A percentile compares a stretch with the other conserved stretches of the same genome.
Evolutionary conservation across 2,329 filamentous ascomycete species (phyloP).

Genomic region (Fusarium lateritium): DNA sequence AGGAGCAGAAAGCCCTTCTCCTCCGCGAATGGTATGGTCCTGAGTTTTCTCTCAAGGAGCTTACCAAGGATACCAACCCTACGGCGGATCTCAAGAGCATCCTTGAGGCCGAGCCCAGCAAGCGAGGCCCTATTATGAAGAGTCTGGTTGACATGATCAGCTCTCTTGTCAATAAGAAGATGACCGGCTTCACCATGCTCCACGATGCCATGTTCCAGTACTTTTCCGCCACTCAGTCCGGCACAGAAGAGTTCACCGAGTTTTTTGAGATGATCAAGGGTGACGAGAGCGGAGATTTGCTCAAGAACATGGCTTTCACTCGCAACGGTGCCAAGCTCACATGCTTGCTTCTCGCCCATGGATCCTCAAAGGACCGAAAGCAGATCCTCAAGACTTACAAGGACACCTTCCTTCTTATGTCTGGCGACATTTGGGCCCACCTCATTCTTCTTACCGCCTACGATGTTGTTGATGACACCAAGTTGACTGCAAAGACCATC

Average conservation of each 20-base stretch:
- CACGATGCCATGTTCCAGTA: slow-evolving; percentile 99
- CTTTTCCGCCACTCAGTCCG: slow-evolving; percentile 83
- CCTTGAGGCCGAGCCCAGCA: slow-evolving; percentile 83
- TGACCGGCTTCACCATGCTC: slow-evolving; percentile 96
- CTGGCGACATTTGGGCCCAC: slow-evolving; percentile 83
- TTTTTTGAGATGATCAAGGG: slow-evolving; percentile 93
- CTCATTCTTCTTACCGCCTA: slow-evolving; percentile 87
- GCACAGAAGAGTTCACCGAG: slow-evolving; percentile 85
- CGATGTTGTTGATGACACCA: slow-evolving; percentile 95
- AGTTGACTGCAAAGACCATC: slow-evolving; percentile 86
- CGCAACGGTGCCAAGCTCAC: slow-evolving; percentile 87
- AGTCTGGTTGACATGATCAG: slow-evolving; percentile 91
- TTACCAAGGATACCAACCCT: slow-evolving; percentile 67
- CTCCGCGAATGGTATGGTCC: slow-evolving; percentile 97
- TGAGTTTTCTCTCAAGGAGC: slow-evolving; percentile 87
- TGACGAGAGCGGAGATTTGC: slow-evolving; percentile 89
- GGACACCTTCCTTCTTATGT: slow-evolving; percentile 88
- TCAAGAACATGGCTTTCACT: slow-evolving; percentile 97
- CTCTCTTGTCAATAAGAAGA: slow-evolving; percentile 93
- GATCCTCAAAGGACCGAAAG: slow-evolving; percentile 93
- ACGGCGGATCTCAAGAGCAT: slow-evolving; percentile 81
- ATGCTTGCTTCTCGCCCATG: slow-evolving; percentile 85
- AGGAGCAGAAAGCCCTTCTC: slow-evolving; percentile 86
- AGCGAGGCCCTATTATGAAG: slow-evolving; percentile 88
- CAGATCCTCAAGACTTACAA: slow-evolving; percentile 90